Percentiles rank a stretch among this genome's conserved stretches.
These are phyloP conservation scores for Alternaria infectoria DNA, from an alignment of 2,329 filamentous ascomycete species.

Conservation along the genomic window DNA sequence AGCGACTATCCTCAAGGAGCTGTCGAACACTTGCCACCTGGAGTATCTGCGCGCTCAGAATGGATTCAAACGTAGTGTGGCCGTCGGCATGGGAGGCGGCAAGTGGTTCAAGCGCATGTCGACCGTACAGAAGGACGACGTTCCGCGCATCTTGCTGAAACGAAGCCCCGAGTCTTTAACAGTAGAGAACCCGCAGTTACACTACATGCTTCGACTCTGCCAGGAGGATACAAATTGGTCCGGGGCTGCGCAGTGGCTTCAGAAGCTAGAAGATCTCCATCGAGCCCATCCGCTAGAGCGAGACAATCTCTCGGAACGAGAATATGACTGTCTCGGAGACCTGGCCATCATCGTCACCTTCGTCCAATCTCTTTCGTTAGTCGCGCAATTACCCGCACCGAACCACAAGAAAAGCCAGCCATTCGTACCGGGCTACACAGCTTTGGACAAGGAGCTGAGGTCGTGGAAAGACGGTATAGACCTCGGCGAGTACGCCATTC, in stretches of 20 bases:
- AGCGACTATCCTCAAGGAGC: constrained; percentile 53
- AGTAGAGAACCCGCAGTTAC: constrained; percentile 46
- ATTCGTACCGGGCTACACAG: constrained; percentile 44
- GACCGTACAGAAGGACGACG: constrained; percentile 36
- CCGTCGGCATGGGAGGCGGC: constrained; percentile 38
- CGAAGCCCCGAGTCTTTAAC: constrained; percentile 51
- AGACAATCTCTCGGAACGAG: constrained; percentile 44
- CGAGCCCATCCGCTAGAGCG: constrained; percentile 40
- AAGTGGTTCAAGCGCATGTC: constrained; percentile 51
- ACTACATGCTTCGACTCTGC: constrained; percentile 56
- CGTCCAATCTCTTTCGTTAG: constrained; percentile 47
- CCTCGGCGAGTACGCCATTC: constrained; percentile 46
- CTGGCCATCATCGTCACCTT: constrained; percentile 51
- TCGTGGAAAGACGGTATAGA: constrained; percentile 35
- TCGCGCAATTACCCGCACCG: constrained; percentile 45
- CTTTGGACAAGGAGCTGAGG: constrained; percentile 50
- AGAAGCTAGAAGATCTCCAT: constrained; percentile 51
- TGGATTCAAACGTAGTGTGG: constrained; percentile 52
- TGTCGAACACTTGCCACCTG: constrained; percentile 53
- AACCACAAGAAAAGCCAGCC: constrained; percentile 50
- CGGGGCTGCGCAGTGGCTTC: constrained; percentile 51
- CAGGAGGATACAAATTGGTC: constrained; percentile 45
- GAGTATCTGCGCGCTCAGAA: constrained; percentile 52
- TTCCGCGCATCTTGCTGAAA: constrained; percentile 51
- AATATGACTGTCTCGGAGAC: constrained; percentile 46